Evolutionary conservation across 805 yeast species (phyloP).

Genomic region (Clavispora fructus): DNA sequence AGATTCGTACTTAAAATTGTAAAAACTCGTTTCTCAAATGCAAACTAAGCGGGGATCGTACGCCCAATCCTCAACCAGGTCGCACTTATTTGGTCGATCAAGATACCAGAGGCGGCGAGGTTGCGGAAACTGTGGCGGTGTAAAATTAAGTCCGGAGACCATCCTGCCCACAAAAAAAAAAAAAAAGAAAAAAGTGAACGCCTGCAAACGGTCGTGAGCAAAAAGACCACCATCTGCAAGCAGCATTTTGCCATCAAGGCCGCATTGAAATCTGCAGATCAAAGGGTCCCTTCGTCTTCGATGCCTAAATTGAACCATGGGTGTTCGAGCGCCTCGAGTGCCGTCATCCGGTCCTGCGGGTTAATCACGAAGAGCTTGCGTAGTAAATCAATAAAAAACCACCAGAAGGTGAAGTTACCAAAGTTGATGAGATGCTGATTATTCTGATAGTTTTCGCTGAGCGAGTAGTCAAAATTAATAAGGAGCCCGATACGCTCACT

Average conservation of each 20-base stretch:
- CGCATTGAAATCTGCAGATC: neutral
- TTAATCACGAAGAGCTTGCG: conserved; percentile 34
- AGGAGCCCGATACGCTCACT: conserved; percentile 36
- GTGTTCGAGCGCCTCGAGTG: conserved; percentile 39
- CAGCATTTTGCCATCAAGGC: neutral
- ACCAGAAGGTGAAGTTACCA: conserved; percentile 79
- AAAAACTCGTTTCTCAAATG: neutral
- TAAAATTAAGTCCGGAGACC: neutral
- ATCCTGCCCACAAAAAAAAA: neutral
- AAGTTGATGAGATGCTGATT: conserved; percentile 40
- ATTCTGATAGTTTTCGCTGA: conserved; percentile 33
- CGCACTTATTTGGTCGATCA: neutral
- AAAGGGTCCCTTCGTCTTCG: conserved; percentile 40
- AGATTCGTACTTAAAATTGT: neutral
- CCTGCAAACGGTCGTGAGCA: neutral
- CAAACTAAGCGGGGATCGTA: neutral
- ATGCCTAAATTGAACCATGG: conserved; percentile 47
- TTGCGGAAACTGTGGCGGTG: too few species aligned
- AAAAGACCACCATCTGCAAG: neutral
- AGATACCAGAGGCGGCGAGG: neutral
- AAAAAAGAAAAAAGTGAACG: neutral
- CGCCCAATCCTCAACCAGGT: neutral
- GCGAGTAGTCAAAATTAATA: conserved; percentile 34
- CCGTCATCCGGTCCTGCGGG: conserved; percentile 35
- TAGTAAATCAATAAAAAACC: conserved; percentile 51